phyloP scores from a whole-genome alignment of 768 basidiomycete genomes.

The Boletus rex-veris region DNA sequence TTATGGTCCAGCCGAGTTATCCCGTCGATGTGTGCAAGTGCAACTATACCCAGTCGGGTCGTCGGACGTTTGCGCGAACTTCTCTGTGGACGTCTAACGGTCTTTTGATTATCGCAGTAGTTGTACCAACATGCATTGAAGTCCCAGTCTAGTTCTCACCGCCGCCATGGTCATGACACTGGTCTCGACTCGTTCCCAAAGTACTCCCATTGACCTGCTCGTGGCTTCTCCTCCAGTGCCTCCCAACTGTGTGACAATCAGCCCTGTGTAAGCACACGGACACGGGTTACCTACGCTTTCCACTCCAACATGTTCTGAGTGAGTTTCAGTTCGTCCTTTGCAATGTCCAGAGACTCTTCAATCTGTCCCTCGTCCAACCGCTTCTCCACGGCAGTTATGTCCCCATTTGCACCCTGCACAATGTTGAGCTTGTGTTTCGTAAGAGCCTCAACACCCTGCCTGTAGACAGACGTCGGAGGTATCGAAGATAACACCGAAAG shows the following conservation, averaged over 20 bases:
- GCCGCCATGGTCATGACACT: slow-evolving; percentile 27
- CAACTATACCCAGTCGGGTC: no score
- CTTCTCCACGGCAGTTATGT: slow-evolving; percentile 65
- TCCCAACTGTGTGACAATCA: slow-evolving; percentile 66
- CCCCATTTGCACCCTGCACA: slow-evolving; percentile 64
- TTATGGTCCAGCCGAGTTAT: no score
- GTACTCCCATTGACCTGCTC: slow-evolving; percentile 86
- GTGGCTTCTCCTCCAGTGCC: slow-evolving; percentile 75
- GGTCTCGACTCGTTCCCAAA: slow-evolving; percentile 52
- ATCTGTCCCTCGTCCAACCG: slow-evolving; percentile 81
- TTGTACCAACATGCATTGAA: slow-evolving; percentile 1
- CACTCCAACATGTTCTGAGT: slow-evolving; percentile 86
- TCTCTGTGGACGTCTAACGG: no score
- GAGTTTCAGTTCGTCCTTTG: slow-evolving; percentile 75
- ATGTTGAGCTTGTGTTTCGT: slow-evolving; percentile 76
- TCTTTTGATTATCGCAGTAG: slow-evolving; percentile 1
- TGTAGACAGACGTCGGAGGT: slow-evolving; percentile 83
- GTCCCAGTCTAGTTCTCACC: neutral
- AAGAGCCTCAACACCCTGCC: slow-evolving; percentile 83
- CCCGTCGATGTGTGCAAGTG: no score
- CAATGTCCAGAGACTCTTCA: slow-evolving; percentile 80
- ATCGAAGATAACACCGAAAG: slow-evolving; percentile 64
- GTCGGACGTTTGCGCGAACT: no score
- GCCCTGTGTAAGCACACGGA: neutral
- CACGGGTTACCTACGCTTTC: slow-evolving; percentile 74